phyloP scores from a whole-genome alignment of 2,329 filamentous ascomycete species.

The Cordyceps militaris region DNA sequence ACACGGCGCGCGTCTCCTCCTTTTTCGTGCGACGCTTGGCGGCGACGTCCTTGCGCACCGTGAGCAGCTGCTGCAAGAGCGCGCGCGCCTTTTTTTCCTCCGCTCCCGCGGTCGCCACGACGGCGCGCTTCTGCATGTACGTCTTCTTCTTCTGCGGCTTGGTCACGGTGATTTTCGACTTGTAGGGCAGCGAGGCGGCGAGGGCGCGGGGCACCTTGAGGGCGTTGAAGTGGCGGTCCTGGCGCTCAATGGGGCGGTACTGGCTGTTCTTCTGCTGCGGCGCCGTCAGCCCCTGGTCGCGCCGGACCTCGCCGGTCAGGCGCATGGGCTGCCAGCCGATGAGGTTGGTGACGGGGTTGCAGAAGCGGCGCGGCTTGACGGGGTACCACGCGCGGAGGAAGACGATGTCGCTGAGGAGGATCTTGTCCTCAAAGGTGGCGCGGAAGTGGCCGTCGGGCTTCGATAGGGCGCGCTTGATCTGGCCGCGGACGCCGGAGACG shows the following conservation, averaged over 20 bases:
- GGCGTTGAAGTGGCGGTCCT: conserved; percentile 69
- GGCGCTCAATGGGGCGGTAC: conserved; percentile 65
- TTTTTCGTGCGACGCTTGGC: conserved; percentile 79
- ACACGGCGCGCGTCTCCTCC: conserved; percentile 74
- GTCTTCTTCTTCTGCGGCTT: conserved; percentile 73
- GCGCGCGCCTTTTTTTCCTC: conserved; percentile 87
- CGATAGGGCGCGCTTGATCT: conserved; percentile 91
- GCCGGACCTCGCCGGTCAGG: conserved; percentile 83
- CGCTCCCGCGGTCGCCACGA: conserved; percentile 68
- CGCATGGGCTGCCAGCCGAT: conserved; percentile 93
- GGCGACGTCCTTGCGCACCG: conserved; percentile 82
- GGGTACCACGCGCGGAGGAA: conserved; percentile 97
- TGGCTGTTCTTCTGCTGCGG: conserved; percentile 77
- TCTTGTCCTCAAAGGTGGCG: conserved; percentile 97
- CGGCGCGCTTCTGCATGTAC: conserved; percentile 92
- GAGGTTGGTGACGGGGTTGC: conserved; percentile 92
- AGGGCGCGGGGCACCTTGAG: conserved; percentile 71
- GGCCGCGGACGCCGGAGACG: conserved; percentile 88
- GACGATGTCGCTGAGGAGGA: conserved; percentile 92
- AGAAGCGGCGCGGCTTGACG: conserved; percentile 90
- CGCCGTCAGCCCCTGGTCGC: conserved; percentile 65
- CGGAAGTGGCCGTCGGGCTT: conserved; percentile 95
- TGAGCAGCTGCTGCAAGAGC: conserved; percentile 87
- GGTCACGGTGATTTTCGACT: conserved; percentile 79
- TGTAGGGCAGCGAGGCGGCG: conserved; percentile 81